Evolutionary conservation across 345 rosid species (phyloP).

Genomic region (Psidium friedrichsthalianum): DNA sequence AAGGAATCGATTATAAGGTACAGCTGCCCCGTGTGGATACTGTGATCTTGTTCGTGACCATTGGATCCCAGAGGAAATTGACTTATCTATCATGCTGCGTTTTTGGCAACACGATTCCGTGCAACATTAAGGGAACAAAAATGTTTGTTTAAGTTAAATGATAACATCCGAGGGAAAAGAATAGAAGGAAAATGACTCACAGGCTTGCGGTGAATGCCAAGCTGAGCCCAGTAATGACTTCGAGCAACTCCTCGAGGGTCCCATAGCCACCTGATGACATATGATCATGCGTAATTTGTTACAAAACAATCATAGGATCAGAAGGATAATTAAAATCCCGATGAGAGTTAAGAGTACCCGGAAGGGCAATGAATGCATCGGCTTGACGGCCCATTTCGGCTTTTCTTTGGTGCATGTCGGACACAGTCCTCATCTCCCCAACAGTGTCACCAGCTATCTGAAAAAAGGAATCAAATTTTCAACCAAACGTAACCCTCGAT

Average conservation of each 20-base stretch:
- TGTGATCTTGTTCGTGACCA: background rate
- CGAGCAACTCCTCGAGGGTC: slow-evolving; percentile 87
- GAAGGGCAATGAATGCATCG: slow-evolving; percentile 90
- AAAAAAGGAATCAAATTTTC: background rate
- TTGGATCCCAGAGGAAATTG: background rate
- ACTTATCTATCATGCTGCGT: background rate
- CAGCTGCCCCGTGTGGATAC: background rate
- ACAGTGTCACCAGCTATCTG: slow-evolving; percentile 78
- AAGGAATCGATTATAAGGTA: background rate
- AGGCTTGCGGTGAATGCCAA: slow-evolving; percentile 89
- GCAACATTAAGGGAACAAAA: background rate
- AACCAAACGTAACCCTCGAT: background rate
- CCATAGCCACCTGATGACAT: slow-evolving; percentile 75
- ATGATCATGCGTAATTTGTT: background rate
- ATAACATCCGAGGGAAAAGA: background rate
- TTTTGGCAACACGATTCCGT: background rate
- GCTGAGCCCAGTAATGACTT: slow-evolving; percentile 99
- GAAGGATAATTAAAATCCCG: background rate
- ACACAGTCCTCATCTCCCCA: slow-evolving; percentile 87
- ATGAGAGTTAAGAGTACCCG: slow-evolving; percentile 25
- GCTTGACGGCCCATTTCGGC: slow-evolving; percentile 97
- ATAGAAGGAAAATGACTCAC: slow-evolving; percentile 24
- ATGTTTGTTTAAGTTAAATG: background rate
- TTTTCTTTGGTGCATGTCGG: slow-evolving; percentile 93
- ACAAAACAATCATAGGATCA: background rate